phyloP scores from a whole-genome alignment of 2,329 filamentous ascomycete genomes.

The Cytospora paraplurivora region DNA sequence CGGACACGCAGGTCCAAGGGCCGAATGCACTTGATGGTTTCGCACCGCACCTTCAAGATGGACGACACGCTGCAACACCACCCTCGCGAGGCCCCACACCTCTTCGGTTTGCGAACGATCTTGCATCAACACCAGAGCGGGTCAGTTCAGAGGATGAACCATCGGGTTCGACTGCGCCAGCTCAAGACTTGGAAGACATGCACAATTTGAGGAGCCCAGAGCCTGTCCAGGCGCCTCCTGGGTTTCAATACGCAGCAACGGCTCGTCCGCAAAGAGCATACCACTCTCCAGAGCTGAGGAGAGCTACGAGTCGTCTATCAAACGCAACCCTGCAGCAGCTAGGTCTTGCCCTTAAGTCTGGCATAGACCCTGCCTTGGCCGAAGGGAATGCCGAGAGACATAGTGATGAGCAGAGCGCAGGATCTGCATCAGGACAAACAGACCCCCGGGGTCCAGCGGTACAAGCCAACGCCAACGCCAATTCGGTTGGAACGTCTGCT shows the following conservation, averaged over 20 bases:
- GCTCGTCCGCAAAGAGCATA: conserved; percentile 71
- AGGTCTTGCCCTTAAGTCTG: conserved; percentile 55
- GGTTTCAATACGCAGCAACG: conserved; percentile 66
- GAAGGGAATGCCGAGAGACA: conserved; percentile 31
- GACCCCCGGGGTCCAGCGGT: conserved; percentile 50
- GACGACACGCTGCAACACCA: conserved; percentile 8
- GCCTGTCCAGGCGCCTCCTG: conserved; percentile 76
- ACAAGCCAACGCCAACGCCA: conserved; percentile 51
- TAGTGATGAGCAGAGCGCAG: conserved; percentile 37
- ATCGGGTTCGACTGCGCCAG: conserved; percentile 43
- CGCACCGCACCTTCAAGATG: conserved; percentile 28
- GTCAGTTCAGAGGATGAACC: conserved; percentile 61
- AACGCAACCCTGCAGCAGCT: conserved; percentile 79
- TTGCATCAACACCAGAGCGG: conserved; percentile 52
- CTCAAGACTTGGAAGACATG: conserved; percentile 57
- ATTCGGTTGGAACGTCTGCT: conserved; percentile 54
- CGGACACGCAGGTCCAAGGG: conserved; percentile 45
- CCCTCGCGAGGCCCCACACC: conserved; percentile 41
- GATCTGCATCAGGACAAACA: conserved; percentile 37
- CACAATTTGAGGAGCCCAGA: conserved; percentile 66
- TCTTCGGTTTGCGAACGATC: conserved; percentile 45
- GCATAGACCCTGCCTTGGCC: conserved; percentile 26
- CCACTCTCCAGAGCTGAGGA: conserved; percentile 75
- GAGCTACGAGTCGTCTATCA: conserved; percentile 83
- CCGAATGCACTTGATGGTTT: conserved; percentile 32